Evolutionary conservation across 2,329 filamentous ascomycete species (phyloP).

Genomic region (Botrytis aclada): DNA sequence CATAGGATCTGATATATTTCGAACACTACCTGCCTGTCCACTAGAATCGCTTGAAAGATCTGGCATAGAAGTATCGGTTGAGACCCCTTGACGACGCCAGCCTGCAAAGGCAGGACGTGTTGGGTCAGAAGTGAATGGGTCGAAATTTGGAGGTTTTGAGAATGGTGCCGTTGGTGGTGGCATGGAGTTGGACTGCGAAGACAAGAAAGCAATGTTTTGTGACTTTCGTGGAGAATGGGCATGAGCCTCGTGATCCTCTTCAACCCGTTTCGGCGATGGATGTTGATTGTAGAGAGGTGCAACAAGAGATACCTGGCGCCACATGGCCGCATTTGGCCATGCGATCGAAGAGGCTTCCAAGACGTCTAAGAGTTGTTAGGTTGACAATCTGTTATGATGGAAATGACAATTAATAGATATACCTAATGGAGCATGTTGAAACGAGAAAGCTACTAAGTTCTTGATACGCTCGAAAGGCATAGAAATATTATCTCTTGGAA

Average conservation of each 20-base stretch:
- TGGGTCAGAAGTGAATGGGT: conserved; percentile 42
- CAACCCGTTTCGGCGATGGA: conserved; percentile 39
- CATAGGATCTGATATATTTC: conserved; percentile 36
- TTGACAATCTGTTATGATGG: not conserved
- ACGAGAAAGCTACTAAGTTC: conserved; percentile 75
- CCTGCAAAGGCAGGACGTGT: conserved; percentile 24
- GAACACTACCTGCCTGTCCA: conserved; percentile 38
- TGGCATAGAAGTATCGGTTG: conserved; percentile 46
- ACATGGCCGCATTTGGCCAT: conserved; percentile 75
- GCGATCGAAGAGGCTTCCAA: conserved; percentile 72
- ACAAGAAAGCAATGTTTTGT: conserved; percentile 28
- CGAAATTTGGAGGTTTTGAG: conserved; percentile 37
- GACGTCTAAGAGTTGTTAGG: conserved; percentile 51
- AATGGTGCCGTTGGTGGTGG: conserved; percentile 27
- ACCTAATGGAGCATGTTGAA: conserved; percentile 81
- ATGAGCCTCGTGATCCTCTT: conserved; percentile 53
- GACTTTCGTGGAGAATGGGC: conserved; percentile 56
- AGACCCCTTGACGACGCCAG: conserved; percentile 41
- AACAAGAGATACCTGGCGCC: conserved; percentile 49
- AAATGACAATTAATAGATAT: conserved; percentile 32
- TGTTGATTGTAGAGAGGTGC: conserved; percentile 33
- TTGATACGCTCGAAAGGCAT: conserved; percentile 63
- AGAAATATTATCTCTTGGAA: conserved; percentile 50
- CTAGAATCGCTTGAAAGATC: conserved; percentile 40
- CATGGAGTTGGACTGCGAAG: conserved; percentile 8